Conservation (phyloP, 306 rosid species). For the Pyrus communis region DNA sequence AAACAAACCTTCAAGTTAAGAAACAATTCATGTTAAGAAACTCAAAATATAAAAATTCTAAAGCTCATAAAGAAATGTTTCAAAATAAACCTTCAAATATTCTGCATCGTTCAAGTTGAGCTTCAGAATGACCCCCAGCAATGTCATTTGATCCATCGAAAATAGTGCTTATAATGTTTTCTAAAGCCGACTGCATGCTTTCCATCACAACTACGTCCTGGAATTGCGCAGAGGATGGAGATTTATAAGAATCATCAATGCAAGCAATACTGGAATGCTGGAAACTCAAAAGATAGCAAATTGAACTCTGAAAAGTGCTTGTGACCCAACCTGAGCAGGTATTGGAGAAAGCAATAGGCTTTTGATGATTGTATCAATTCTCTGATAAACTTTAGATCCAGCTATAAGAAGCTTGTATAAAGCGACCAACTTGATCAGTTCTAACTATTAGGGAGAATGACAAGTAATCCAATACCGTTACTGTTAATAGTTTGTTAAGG, state of each 20-base stretch:
- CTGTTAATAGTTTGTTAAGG: too few relatives aligned
- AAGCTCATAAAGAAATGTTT: constrained; percentile 15
- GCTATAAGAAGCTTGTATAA: constrained; percentile 76
- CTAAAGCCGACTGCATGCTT: constrained; percentile 84
- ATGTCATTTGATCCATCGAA: constrained; percentile 68
- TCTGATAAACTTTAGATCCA: constrained; percentile 64
- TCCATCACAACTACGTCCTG: constrained; percentile 83
- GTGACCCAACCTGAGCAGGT: constrained; percentile 55
- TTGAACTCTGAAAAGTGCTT: constrained; percentile 14
- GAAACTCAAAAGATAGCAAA: constrained; percentile 20
- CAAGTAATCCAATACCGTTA: too few relatives aligned
- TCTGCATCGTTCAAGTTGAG: constrained; percentile 56
- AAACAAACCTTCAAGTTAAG: constrained; percentile 59
- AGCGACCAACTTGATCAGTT: constrained; percentile 67
- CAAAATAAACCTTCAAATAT: constrained; percentile 65
- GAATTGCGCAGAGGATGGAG: constrained; percentile 6
- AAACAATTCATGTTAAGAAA: constrained; percentile 4
- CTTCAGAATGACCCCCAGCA: constrained; percentile 47
- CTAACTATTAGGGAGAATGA: constrained; percentile 26
- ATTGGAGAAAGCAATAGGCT: constrained; percentile 46
- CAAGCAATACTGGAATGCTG: constrained; percentile 16
- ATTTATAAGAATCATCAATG: neutral
- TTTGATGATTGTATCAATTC: constrained; percentile 55
- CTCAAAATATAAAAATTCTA: constrained; percentile 6
- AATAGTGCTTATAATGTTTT: constrained; percentile 60